phyloP scores from a whole-genome alignment of 345 rosid genomes.

The Streptanthus diversifolius region DNA sequence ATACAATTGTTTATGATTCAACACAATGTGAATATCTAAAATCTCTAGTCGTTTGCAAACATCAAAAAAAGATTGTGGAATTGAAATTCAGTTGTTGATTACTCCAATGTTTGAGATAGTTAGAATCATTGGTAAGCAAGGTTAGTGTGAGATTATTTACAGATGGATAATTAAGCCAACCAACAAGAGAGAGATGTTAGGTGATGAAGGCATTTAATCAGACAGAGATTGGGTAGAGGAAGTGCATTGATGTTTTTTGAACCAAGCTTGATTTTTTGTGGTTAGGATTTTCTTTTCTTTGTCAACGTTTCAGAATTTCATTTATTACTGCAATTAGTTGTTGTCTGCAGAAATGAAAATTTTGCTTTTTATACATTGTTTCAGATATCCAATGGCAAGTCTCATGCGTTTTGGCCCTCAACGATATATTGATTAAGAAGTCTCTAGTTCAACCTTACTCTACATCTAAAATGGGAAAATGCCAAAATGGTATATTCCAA shows the following conservation, averaged over 20 bases:
- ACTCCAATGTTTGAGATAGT: neutral
- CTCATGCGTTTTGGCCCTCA: neutral
- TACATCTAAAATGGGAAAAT: no score
- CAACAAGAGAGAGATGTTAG: slow-evolving; percentile 17
- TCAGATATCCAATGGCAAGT: neutral
- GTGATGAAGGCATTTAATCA: slow-evolving; percentile 18
- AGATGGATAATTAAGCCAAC: slow-evolving; percentile 7
- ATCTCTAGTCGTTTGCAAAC: slow-evolving; percentile 16
- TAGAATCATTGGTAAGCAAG: neutral
- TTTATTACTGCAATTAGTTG: slow-evolving; percentile 4
- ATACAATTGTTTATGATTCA: slow-evolving; percentile 27
- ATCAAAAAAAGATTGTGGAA: neutral
- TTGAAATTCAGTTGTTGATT: neutral
- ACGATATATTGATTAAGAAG: neutral
- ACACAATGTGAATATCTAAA: slow-evolving; percentile 30
- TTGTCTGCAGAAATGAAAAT: neutral
- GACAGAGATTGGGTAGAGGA: slow-evolving; percentile 14
- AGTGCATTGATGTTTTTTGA: slow-evolving; percentile 29
- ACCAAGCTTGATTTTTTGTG: slow-evolving; percentile 11
- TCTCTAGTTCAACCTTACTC: neutral
- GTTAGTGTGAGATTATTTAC: neutral
- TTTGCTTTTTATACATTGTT: neutral
- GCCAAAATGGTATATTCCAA: no score
- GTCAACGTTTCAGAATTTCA: slow-evolving; percentile 7
- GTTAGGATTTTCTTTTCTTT: slow-evolving; percentile 1